A percentile compares a stretch with the other conserved stretches of the same genome.
phyloP scores from a whole-genome alignment of 2,329 filamentous ascomycete species.

The Aureobasidium subglaciale region DNA sequence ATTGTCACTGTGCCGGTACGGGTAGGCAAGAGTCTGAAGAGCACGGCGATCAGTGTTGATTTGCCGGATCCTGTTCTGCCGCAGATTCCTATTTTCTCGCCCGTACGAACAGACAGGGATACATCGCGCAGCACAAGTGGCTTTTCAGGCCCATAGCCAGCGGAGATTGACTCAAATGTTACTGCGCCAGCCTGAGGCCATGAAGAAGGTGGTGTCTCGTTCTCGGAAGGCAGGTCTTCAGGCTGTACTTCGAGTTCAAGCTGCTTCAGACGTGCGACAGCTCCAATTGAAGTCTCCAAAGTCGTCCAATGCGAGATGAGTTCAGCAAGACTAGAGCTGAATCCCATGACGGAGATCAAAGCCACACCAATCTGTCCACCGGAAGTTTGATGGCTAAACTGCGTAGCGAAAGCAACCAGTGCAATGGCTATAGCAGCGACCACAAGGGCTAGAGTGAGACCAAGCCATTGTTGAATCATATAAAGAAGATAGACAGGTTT shows the following conservation, averaged over 20 bases:
- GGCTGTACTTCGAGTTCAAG: slow-evolving; percentile 28
- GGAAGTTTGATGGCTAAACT: slow-evolving; percentile 33
- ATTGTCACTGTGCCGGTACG: slow-evolving; percentile 38
- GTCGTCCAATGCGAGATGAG: slow-evolving; percentile 47
- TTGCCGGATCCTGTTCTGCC: slow-evolving; percentile 52
- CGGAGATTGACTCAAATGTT: neutral
- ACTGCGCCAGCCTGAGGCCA: neutral
- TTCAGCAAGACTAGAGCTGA: slow-evolving; percentile 44
- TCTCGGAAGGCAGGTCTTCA: neutral
- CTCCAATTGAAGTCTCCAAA: slow-evolving; percentile 50
- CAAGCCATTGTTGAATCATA: slow-evolving; percentile 40
- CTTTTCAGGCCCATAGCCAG: neutral
- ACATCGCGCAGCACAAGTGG: slow-evolving; percentile 36
- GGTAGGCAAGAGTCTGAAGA: slow-evolving; percentile 45
- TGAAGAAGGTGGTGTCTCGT: neutral
- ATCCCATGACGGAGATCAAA: slow-evolving; percentile 44
- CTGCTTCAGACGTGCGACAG: slow-evolving; percentile 44
- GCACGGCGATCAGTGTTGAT: slow-evolving; percentile 41
- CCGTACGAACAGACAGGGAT: slow-evolving; percentile 39
- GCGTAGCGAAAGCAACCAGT: slow-evolving; percentile 32
- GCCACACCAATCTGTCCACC: slow-evolving; percentile 45
- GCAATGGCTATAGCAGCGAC: slow-evolving; percentile 28
- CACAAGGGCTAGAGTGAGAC: slow-evolving; percentile 34
- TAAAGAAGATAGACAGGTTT: slow-evolving; percentile 40
- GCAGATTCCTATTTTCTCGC: slow-evolving; percentile 45